These are phyloP conservation scores for Chaetoscypha palmicola DNA, from an alignment of 2,329 filamentous ascomycete species.

Conservation along the genomic window DNA sequence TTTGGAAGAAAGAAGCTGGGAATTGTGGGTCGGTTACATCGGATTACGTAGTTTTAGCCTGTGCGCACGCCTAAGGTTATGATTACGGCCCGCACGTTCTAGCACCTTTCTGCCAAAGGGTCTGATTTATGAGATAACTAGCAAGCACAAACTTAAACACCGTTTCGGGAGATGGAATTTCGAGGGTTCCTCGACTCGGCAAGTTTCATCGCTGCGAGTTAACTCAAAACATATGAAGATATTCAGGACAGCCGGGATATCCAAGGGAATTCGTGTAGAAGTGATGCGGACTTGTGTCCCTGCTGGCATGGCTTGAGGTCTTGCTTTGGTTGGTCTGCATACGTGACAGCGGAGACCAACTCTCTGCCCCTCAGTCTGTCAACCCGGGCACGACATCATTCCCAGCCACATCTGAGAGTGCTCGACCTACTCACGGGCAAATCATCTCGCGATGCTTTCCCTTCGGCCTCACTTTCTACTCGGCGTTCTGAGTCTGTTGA, in stretches of 20 bases:
- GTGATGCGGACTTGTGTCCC: not conserved
- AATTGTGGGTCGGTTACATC: no score
- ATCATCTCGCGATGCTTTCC: not conserved
- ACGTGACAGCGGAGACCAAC: not conserved
- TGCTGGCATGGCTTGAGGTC: no score
- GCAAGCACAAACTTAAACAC: not conserved
- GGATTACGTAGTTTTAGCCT: no score
- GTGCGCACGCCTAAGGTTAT: no score
- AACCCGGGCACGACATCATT: not conserved
- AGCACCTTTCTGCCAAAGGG: no score
- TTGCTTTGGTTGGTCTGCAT: not conserved
- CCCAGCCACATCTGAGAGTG: no score
- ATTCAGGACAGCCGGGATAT: conserved; percentile 2
- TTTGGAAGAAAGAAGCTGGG: no score
- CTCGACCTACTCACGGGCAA: not conserved
- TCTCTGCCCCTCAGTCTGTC: not conserved
- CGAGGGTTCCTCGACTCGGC: not conserved
- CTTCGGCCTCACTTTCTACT: conserved; percentile 8
- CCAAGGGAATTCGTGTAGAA: conserved; percentile 1
- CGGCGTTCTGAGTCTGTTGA: conserved; percentile 6
- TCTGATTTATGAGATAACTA: not conserved
- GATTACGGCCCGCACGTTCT: no score
- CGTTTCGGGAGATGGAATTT: conserved; percentile 1
- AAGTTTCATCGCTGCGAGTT: not conserved
- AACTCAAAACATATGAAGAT: conserved; percentile 9